Percentiles rank a stretch among this genome's conserved stretches.
These are phyloP conservation scores for Capsicum chinense DNA, from an alignment of 257 asterid genomes.

Conservation along the genomic window DNA sequence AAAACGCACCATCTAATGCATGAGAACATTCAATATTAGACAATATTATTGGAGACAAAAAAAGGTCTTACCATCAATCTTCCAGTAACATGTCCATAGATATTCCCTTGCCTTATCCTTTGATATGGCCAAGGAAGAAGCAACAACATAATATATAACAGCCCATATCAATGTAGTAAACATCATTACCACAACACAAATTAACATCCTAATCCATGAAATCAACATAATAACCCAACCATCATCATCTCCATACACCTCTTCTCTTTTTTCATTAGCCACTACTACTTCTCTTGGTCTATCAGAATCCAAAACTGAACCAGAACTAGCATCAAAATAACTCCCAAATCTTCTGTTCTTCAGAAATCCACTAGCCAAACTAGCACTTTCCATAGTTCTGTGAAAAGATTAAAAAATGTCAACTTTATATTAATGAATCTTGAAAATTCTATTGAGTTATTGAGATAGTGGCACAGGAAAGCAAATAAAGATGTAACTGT, in stretches of 20 bases:
- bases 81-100: conserved; percentile 56
- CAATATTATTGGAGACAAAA: background rate
- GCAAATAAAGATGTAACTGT: background rate
- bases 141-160: conserved; percentile 43
- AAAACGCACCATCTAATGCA: no score
- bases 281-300: conserved; percentile 16
- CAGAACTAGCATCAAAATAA: conserved; percentile 36
- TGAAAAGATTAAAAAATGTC: no score
- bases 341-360: conserved; percentile 45
- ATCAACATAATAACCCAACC: conserved; percentile 40
- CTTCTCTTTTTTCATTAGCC: conserved; percentile 28
- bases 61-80: conserved; percentile 42
- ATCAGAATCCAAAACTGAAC: conserved; percentile 17
- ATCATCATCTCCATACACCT: conserved; percentile 34
- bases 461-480: background rate
- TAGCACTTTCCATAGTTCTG: background rate
- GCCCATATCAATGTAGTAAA: conserved; percentile 52
- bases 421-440: background rate
- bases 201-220: conserved; percentile 50
- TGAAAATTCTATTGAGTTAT: background rate
- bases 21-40: background rate
- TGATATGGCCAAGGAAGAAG: conserved; percentile 58
- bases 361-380: conserved; percentile 13
- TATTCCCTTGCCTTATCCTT: conserved; percentile 55
- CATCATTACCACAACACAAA: conserved; percentile 46